A percentile compares a stretch with the other conserved stretches of the same genome.
Evolutionary conservation across 2,329 filamentous ascomycete genomes (phyloP).

Genomic region (Talaromyces sp.): DNA sequence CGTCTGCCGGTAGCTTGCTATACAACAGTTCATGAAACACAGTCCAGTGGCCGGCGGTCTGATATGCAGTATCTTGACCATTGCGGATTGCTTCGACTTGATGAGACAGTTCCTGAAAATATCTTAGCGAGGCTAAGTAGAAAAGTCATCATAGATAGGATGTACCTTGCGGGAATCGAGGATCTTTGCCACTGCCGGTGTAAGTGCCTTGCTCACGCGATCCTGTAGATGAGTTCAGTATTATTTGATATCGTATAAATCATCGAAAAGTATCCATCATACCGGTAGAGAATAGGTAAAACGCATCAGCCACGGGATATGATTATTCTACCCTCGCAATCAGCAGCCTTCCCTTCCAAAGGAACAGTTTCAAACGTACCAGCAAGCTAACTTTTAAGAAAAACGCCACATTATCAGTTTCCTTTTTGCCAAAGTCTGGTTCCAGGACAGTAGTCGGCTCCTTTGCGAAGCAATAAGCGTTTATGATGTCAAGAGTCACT

Average conservation of each 20-base stretch:
- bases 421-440: neutral
- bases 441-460: neutral
- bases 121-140: neutral
- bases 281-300: neutral
- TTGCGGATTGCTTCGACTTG: neutral
- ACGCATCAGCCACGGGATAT: neutral
- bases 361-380: neutral
- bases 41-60: neutral
- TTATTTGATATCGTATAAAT: neutral
- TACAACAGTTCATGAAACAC: neutral
- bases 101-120: neutral
- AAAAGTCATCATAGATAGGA: neutral
- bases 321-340: neutral
- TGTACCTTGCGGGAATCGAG: slow-evolving; percentile 6
- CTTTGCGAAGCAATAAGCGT: neutral
- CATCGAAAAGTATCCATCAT: neutral
- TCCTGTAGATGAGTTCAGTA: neutral
- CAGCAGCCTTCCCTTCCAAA: neutral
- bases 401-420: neutral
- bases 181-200: slow-evolving; percentile 12
- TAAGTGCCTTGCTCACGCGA: slow-evolving; percentile 4
- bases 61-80: neutral
- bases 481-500: neutral
- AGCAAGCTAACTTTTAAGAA: neutral
- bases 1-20: neutral